phyloP scores from a whole-genome alignment of 208 protist species.

The Trypanosoma platydactyli region DNA sequence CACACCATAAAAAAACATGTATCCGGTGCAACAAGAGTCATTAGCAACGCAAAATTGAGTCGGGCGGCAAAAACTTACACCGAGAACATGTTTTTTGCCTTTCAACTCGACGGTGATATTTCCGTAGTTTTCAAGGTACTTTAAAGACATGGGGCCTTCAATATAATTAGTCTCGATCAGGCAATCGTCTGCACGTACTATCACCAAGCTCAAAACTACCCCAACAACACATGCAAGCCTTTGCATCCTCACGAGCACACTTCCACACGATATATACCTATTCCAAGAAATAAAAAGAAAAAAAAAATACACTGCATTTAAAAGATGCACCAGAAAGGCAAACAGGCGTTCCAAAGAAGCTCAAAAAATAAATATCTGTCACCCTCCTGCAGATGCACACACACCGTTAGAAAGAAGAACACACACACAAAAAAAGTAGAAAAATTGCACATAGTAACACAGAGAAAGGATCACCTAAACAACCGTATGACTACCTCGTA shows the following conservation, averaged over 20 bases:
- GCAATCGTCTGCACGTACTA: slow-evolving; percentile 4
- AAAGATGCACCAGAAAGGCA: background rate
- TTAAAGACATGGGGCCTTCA: slow-evolving; percentile 9
- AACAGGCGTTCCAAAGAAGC: too few relatives aligned
- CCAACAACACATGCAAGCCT: background rate
- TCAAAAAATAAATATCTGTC: too few relatives aligned
- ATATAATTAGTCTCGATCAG: background rate
- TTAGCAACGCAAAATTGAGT: background rate
- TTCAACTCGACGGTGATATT: slow-evolving; percentile 10
- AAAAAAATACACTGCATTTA: background rate
- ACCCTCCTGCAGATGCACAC: too few relatives aligned
- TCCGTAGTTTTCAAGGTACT: slow-evolving; percentile 21
- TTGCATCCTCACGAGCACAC: background rate
- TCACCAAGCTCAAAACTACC: background rate
- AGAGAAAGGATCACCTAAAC: too few relatives aligned
- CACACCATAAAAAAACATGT: slow-evolving; percentile 14
- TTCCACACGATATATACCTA: background rate
- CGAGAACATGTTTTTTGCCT: slow-evolving; percentile 6
- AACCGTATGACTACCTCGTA: too few relatives aligned
- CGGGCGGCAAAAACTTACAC: slow-evolving; percentile 18
- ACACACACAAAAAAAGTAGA: too few relatives aligned
- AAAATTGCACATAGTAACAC: too few relatives aligned
- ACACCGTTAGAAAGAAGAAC: too few relatives aligned
- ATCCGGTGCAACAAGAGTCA: slow-evolving; percentile 11
- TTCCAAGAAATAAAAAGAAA: background rate